Conservation (phyloP, 495 filamentous ascomycete species). For the Aspergillus biplanus region DNA sequence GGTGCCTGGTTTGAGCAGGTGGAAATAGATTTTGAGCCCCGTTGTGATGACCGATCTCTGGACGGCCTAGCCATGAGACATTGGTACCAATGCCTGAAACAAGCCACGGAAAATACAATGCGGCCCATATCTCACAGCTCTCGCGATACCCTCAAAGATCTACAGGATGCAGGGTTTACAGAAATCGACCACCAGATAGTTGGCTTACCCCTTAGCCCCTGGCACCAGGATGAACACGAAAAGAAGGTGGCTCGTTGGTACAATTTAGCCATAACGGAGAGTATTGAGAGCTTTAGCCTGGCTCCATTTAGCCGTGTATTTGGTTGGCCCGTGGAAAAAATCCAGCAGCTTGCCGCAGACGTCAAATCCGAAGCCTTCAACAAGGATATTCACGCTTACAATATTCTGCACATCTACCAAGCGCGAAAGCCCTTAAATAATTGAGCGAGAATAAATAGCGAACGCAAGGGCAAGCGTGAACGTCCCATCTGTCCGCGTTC, state of each 20-base stretch:
- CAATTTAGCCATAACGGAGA: slow-evolving; percentile 72
- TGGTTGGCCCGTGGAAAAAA: slow-evolving; percentile 66
- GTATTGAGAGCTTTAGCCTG: slow-evolving; percentile 73
- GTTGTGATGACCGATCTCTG: slow-evolving; percentile 71
- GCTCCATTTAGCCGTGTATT: slow-evolving; percentile 73
- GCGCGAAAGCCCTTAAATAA: slow-evolving; percentile 42
- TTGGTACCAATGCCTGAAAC: slow-evolving; percentile 73
- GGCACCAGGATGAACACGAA: slow-evolving; percentile 70
- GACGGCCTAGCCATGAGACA: slow-evolving; percentile 52
- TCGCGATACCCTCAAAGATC: slow-evolving; percentile 58
- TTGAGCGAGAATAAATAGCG: slow-evolving; percentile 1
- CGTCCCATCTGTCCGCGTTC: background rate
- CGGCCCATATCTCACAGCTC: slow-evolving; percentile 71
- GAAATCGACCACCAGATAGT: slow-evolving; percentile 79
- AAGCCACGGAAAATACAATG: slow-evolving; percentile 67
- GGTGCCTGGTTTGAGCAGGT: slow-evolving; percentile 86
- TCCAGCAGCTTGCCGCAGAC: slow-evolving; percentile 61
- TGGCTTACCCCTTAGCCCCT: slow-evolving; percentile 74
- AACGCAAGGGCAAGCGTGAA: background rate
- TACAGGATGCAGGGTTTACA: slow-evolving; percentile 77
- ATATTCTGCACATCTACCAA: slow-evolving; percentile 65
- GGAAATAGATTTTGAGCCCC: slow-evolving; percentile 87
- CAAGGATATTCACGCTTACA: slow-evolving; percentile 70
- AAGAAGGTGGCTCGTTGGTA: slow-evolving; percentile 84
- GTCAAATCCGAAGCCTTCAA: slow-evolving; percentile 73